Evolutionary conservation across 2,329 filamentous ascomycete genomes (phyloP).

Genomic region (Cryphonectria parasitica): DNA sequence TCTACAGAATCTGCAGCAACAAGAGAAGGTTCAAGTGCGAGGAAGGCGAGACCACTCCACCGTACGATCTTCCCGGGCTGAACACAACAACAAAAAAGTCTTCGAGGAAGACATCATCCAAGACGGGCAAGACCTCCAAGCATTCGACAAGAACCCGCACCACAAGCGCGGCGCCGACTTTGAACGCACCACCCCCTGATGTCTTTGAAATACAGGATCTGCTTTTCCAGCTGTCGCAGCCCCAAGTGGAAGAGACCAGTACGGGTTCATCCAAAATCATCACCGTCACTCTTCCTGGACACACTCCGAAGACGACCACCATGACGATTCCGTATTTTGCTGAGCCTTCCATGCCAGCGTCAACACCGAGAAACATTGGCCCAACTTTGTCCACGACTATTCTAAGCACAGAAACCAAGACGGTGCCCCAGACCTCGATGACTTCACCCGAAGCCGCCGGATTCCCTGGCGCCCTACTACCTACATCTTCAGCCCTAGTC

Average conservation of each 20-base stretch:
- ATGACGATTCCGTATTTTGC: constrained; percentile 1
- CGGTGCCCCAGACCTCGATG: background rate
- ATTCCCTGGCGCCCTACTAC: background rate
- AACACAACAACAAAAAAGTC: background rate
- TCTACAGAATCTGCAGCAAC: constrained; percentile 16
- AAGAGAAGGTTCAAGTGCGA: background rate
- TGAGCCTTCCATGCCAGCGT: background rate
- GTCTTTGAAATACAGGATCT: background rate
- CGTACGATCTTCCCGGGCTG: background rate
- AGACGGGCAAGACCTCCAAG: background rate
- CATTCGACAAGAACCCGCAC: background rate
- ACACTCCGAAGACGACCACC: background rate
- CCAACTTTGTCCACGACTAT: background rate
- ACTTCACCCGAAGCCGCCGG: background rate
- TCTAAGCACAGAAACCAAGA: background rate
- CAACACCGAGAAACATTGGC: background rate
- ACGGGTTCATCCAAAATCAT: background rate
- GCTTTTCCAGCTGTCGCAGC: background rate
- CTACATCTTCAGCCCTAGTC: background rate
- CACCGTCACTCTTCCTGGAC: background rate
- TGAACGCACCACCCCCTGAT: background rate
- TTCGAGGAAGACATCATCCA: background rate
- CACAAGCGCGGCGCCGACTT: background rate
- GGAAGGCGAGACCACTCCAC: background rate
- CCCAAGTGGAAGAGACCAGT: background rate